phyloP scores from a whole-genome alignment of 148 eudicot genomes.

The Pouteria glomerata region DNA sequence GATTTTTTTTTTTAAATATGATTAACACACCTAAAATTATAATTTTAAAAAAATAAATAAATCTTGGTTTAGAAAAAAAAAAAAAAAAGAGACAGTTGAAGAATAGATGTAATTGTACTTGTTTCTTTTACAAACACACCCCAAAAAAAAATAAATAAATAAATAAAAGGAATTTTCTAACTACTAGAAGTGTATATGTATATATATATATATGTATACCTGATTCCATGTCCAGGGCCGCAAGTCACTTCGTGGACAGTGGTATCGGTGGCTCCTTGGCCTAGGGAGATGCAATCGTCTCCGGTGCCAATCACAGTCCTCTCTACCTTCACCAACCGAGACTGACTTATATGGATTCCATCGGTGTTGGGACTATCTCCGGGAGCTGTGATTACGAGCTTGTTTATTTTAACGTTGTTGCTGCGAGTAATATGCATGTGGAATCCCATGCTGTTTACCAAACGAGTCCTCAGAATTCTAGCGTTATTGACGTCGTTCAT shows the following conservation, averaged over 20 bases:
- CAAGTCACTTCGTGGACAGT: slow-evolving; percentile 41
- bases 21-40: too few relatives aligned
- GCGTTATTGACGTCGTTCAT: slow-evolving; percentile 35
- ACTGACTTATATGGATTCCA: slow-evolving; percentile 59
- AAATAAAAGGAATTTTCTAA: too few relatives aligned
- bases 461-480: slow-evolving; percentile 30
- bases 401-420: slow-evolving; percentile 24
- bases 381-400: slow-evolving; percentile 44
- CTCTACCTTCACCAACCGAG: slow-evolving; percentile 31
- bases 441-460: slow-evolving; percentile 62
- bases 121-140: too few relatives aligned
- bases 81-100: too few relatives aligned
- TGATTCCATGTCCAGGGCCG: slow-evolving; percentile 84
- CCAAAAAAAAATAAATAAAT: too few relatives aligned
- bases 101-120: too few relatives aligned
- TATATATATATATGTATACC: too few relatives aligned
- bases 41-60: too few relatives aligned
- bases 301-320: slow-evolving; percentile 45
- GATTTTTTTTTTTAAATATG: too few relatives aligned
- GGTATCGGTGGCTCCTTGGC: slow-evolving; percentile 52
- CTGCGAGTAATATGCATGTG: slow-evolving; percentile 45
- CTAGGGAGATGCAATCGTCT: slow-evolving; percentile 67
- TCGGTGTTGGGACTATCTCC: slow-evolving; percentile 60
- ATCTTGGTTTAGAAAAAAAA: too few relatives aligned
- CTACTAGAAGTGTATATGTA: too few relatives aligned